Base-by-base conservation (phyloP, 2,329 filamentous ascomycete species). In the Xylariaceae sp. region DNA sequence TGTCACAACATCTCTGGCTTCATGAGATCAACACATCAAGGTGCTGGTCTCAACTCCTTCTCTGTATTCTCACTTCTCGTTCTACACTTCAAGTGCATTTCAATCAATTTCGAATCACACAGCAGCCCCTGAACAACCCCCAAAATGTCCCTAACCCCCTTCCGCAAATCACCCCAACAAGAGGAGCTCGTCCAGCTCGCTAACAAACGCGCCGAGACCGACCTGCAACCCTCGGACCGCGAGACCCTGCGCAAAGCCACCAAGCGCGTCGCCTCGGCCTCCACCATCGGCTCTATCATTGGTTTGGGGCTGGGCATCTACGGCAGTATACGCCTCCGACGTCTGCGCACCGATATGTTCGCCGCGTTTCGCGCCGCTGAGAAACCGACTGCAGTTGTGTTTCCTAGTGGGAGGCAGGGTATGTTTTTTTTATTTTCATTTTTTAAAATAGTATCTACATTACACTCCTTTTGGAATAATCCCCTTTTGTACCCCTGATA, bases 331-430 rank as follows among this genome's bases (percentile, higher is more conserved):
- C 77, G 84, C 8, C 70, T 88, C 9, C 78, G 86, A 45, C 73
- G 73, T 45, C 77, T 80, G 61, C 80, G 86, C 51, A 72, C 76
- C 37, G 75, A 78, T n/a, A 80, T 87, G 71, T 88, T 87, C 75
- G 77, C 79, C 49, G 81, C 82, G 5, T 84, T 89, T 73, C 78
- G 80, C 17, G 79, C 84, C 0, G 74, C 78, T 55, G 83, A 88
- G 69, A 83, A 82, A 70, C 87, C 87, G 0, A 82, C 80, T 0
- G 78, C 84, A 56, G 79, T 89, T 4, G 74, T 80, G 11, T 89
- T 89, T 70, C 79, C 82, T 0, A 80, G 82, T 64, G 87, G 86
- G 0, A 75, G 84, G 15, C 79, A 79, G 54, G 80, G 83, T 84
- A 70, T 23, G 72, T 30, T 30, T 30, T 5, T 30, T 30, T 18